These are phyloP conservation scores for Yarrowia deformans DNA, from an alignment of 805 yeast species.

Conservation along the genomic window DNA sequence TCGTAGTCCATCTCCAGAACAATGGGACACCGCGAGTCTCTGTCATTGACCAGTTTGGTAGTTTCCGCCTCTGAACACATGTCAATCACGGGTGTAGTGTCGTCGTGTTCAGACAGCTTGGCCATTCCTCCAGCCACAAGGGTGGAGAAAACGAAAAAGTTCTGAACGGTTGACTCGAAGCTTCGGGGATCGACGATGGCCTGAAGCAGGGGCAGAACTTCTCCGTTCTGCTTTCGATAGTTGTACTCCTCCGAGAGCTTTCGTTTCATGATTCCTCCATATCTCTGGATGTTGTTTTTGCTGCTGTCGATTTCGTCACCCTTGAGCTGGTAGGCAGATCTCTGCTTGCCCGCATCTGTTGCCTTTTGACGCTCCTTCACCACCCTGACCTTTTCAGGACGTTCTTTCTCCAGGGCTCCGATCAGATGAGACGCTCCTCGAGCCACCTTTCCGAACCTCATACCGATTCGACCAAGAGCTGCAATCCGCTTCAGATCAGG, in stretches of 20 bases:
- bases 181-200: slow-evolving; percentile 17
- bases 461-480: slow-evolving; percentile 10
- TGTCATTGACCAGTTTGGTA: background rate
- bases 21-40: slow-evolving; percentile 19
- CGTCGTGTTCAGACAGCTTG: slow-evolving; percentile 6
- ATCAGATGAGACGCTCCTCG: slow-evolving; percentile 26
- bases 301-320: slow-evolving; percentile 7
- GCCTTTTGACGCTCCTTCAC: background rate
- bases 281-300: slow-evolving; percentile 18
- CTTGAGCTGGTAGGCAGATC: background rate
- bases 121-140: slow-evolving; percentile 31
- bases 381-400: background rate
- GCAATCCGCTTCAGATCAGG: background rate
- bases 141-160: slow-evolving; percentile 30
- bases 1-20: slow-evolving; percentile 26
- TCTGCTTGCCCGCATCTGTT: background rate
- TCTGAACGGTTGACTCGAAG: slow-evolving; percentile 27
- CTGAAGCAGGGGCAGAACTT: slow-evolving; percentile 16
- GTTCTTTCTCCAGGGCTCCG: slow-evolving; percentile 27
- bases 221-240: background rate
- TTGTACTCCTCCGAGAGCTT: background rate
- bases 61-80: slow-evolving; percentile 21
- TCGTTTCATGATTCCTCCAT: slow-evolving; percentile 9
- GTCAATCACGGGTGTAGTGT: slow-evolving; percentile 4
- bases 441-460: background rate